Conservation (phyloP, 139 green algal species). For the Micromonas commoda region DNA sequence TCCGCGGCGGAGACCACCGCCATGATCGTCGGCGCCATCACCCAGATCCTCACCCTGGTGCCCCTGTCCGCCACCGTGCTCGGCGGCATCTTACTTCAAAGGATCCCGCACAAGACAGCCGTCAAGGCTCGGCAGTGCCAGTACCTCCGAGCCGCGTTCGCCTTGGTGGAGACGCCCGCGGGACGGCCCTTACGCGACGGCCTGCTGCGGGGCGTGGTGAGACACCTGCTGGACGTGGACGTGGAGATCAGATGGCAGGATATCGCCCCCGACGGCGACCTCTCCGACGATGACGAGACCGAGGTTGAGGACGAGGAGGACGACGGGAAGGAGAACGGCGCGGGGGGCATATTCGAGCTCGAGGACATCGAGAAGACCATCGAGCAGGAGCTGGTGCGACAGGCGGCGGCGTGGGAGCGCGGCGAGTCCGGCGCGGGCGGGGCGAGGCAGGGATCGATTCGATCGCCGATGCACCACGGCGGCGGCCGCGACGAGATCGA, state of each 20-base stretch:
- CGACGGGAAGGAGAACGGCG: slow-evolving; percentile 3
- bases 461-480: no score
- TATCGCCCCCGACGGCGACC: slow-evolving; percentile 48
- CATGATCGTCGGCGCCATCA: neutral
- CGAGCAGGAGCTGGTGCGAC: neutral
- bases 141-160: neutral
- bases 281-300: slow-evolving; percentile 29
- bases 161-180: neutral
- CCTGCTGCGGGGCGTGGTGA: slow-evolving; percentile 40
- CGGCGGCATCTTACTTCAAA: neutral
- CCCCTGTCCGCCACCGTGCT: neutral
- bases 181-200: neutral
- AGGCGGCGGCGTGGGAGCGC: neutral
- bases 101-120: neutral
- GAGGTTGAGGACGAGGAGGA: neutral
- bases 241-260: slow-evolving; percentile 82
- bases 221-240: slow-evolving; percentile 67
- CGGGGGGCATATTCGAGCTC: slow-evolving; percentile 59
- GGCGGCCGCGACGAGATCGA: neutral
- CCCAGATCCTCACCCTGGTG: slow-evolving; percentile 2
- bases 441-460: neutral
- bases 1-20: neutral
- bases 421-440: neutral
- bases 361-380: slow-evolving; percentile 12
- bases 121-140: neutral